Conservation (phyloP, 129 eudicot species). For the Flaveria bidentis region DNA sequence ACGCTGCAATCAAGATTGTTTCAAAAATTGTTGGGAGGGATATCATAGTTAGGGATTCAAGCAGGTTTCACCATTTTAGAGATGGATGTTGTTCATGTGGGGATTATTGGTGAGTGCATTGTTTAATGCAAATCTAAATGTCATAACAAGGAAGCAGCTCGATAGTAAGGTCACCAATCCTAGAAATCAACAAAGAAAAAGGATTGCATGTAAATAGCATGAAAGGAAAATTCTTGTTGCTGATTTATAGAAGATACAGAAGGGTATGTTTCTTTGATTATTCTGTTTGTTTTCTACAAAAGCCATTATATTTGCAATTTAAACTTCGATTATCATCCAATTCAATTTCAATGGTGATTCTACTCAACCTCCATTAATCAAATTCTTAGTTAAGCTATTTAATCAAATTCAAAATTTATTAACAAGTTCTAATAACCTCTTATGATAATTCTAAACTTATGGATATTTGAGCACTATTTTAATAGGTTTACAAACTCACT, state of each 20-base stretch:
- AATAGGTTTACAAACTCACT: too few relatives aligned
- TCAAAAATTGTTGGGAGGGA: conserved; percentile 70
- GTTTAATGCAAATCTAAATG: not conserved
- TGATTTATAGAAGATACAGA: not conserved
- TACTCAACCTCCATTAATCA: too few relatives aligned
- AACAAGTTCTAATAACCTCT: too few relatives aligned
- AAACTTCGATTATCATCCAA: too few relatives aligned
- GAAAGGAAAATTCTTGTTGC: not conserved
- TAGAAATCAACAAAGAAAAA: conserved; percentile 13
- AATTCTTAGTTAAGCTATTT: too few relatives aligned
- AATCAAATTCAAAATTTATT: too few relatives aligned
- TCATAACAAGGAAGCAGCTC: not conserved
- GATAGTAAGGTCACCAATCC: not conserved
- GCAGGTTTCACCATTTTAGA: conserved; percentile 79
- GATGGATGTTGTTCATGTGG: conserved; percentile 79
- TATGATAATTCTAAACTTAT: too few relatives aligned
- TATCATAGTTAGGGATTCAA: conserved; percentile 71
- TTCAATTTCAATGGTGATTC: not conserved
- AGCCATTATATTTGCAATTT: too few relatives aligned
- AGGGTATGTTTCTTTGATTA: not conserved
- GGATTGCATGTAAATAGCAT: conserved; percentile 1
- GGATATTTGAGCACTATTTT: too few relatives aligned
- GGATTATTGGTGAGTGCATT: conserved; percentile 68
- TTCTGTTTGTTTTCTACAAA: not conserved
- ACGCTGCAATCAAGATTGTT: conserved; percentile 80